Evolutionary conservation across 768 basidiomycete genomes (phyloP).

Genomic region (Nevesoporus exiguus): DNA sequence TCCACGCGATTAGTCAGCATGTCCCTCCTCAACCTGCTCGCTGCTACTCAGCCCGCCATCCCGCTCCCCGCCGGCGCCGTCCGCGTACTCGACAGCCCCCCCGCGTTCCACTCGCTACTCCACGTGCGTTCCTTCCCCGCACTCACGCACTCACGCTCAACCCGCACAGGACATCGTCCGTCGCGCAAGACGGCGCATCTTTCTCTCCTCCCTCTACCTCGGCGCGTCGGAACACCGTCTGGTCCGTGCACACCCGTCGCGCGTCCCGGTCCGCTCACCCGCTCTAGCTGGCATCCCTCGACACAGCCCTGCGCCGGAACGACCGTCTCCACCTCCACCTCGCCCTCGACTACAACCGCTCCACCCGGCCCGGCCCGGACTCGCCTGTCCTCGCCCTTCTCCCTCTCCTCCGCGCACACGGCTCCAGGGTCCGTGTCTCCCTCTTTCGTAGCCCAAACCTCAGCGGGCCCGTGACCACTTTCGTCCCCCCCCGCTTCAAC

Average conservation of each 20-base stretch:
- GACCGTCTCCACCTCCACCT: conserved; percentile 64
- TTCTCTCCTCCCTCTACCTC: conserved; percentile 89
- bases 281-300: conserved; percentile 69
- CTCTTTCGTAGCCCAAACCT: conserved; percentile 89
- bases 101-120: conserved; percentile 52
- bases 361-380: conserved; percentile 67
- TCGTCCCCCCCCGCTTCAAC: conserved; percentile 91
- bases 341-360: conserved; percentile 77
- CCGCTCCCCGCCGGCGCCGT: conserved; percentile 45
- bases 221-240: conserved; percentile 76
- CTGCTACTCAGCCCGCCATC: conserved; percentile 47
- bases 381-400: conserved; percentile 66
- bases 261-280: background rate
- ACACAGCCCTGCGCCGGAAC: conserved; percentile 54
- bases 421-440: conserved; percentile 67
- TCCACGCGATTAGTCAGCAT: conserved; percentile 23
- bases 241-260: conserved; percentile 44
- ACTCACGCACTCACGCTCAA: background rate
- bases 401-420: conserved; percentile 71
- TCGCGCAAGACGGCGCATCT: conserved; percentile 74
- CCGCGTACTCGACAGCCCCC: conserved; percentile 52
- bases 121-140: conserved; percentile 43
- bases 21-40: conserved; percentile 23
- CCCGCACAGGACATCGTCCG: conserved; percentile 63
- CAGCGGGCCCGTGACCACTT: conserved; percentile 61